Percentiles rank a stretch among this genome's conserved stretches.
Conservation (phyloP, 2,329 filamentous ascomycete genomes). For the Pseudogymnoascus sp. region DNA sequence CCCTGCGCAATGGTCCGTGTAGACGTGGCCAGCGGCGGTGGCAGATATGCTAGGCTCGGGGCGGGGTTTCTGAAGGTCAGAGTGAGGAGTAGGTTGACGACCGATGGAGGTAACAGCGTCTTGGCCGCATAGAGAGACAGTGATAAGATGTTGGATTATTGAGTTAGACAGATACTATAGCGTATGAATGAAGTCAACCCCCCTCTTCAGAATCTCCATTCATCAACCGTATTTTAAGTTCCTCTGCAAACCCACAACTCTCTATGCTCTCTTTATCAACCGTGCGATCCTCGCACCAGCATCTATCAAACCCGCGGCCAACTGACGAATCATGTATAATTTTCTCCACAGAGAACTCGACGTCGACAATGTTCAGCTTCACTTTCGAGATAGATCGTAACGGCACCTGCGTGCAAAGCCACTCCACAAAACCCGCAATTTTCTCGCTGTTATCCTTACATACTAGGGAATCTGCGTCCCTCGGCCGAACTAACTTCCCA, state of each 20-base stretch:
- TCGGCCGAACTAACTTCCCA: background rate
- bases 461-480: background rate
- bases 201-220: background rate
- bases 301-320: background rate
- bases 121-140: conserved; percentile 19
- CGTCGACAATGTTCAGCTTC: background rate
- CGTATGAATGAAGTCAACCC: background rate
- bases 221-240: background rate
- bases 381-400: background rate
- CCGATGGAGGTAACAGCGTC: conserved; percentile 36
- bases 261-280: background rate
- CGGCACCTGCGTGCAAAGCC: background rate
- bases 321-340: background rate
- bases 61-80: conserved; percentile 30
- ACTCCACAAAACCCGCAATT: background rate
- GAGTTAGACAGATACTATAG: background rate
- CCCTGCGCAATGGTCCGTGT: conserved; percentile 34
- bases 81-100: conserved; percentile 33
- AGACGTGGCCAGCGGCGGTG: conserved; percentile 8
- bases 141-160: background rate
- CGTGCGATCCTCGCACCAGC: background rate
- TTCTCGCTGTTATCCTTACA: background rate
- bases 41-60: conserved; percentile 19
- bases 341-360: background rate
- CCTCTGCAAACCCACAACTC: background rate